These are phyloP conservation scores for Ceratocystis destructans DNA, from an alignment of 2,329 filamentous ascomycete genomes.

Conservation along the genomic window DNA sequence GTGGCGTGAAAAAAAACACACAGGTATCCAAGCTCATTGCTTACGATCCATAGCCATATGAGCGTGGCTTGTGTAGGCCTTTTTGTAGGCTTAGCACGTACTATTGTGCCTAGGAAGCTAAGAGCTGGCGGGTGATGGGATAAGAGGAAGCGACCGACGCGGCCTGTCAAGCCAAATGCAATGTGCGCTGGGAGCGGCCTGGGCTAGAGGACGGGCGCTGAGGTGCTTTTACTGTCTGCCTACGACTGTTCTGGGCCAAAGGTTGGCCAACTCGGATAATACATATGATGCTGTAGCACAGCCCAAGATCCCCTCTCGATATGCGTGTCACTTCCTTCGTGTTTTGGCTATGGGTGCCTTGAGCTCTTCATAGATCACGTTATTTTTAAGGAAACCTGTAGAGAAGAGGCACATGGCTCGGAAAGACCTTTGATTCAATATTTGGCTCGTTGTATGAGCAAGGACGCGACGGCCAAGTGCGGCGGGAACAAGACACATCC, in stretches of 20 bases:
- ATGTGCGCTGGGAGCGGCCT: not conserved
- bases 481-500: not conserved
- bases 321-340: not conserved
- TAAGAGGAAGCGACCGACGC: not conserved
- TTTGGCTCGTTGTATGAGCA: not conserved
- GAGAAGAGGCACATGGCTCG: no score
- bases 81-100: not conserved
- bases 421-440: not conserved
- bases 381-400: no score
- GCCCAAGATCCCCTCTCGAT: not conserved
- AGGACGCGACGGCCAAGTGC: not conserved
- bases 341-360: not conserved
- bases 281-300: not conserved
- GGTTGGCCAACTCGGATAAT: not conserved
- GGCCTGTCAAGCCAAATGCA: not conserved
- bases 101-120: not conserved
- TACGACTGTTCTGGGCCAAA: not conserved
- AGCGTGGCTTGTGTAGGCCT: not conserved
- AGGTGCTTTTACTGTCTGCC: not conserved
- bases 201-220: not conserved
- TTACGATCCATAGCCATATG: not conserved
- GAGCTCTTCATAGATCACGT: no score
- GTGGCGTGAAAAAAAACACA: not conserved
- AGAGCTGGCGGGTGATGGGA: not conserved
- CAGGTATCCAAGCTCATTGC: not conserved